Evolutionary conservation across 805 yeast species (phyloP).

Genomic region (Zygoascus tannicola): DNA sequence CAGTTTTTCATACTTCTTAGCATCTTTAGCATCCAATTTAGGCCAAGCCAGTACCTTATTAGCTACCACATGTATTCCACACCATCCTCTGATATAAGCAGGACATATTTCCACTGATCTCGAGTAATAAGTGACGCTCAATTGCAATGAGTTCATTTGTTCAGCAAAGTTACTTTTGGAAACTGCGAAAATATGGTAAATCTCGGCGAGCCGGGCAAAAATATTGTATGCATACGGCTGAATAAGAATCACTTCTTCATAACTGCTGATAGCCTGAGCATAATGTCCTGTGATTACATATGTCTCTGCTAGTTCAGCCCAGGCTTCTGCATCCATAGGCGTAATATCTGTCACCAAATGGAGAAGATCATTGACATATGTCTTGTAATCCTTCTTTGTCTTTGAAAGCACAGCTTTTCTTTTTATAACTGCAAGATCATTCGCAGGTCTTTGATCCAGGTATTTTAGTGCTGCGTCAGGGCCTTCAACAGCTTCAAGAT

Average conservation of each 20-base stretch:
- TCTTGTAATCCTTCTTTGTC: slow-evolving; percentile 23
- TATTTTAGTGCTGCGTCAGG: slow-evolving; percentile 31
- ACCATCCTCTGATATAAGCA: slow-evolving; percentile 62
- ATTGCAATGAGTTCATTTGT: slow-evolving; percentile 8
- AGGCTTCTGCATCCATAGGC: slow-evolving; percentile 68
- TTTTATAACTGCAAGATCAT: slow-evolving; percentile 24
- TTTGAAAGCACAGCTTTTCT: slow-evolving; percentile 26
- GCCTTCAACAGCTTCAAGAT: slow-evolving; percentile 46
- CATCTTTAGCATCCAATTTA: slow-evolving; percentile 17
- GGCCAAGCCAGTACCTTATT: slow-evolving; percentile 22
- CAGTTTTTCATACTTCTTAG: slow-evolving; percentile 26
- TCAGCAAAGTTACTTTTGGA: slow-evolving; percentile 8
- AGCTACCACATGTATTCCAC: slow-evolving; percentile 43
- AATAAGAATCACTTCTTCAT: slow-evolving; percentile 59
- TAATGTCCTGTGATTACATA: slow-evolving; percentile 54
- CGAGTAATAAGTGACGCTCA: slow-evolving; percentile 41
- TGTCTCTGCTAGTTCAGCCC: slow-evolving; percentile 68
- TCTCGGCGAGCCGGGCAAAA: slow-evolving; percentile 55
- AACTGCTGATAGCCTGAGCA: slow-evolving; percentile 56
- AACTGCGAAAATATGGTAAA: slow-evolving; percentile 18
- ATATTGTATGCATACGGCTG: slow-evolving; percentile 63
- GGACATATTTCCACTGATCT: slow-evolving; percentile 74
- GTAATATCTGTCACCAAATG: slow-evolving; percentile 44
- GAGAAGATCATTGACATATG: slow-evolving; percentile 48
- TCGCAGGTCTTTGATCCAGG: slow-evolving; percentile 27